Percentiles rank a stretch among this genome's conserved stretches.
Evolutionary conservation across 2,329 filamentous ascomycete genomes (phyloP).

Genomic region (Sporothrix inflata): DNA sequence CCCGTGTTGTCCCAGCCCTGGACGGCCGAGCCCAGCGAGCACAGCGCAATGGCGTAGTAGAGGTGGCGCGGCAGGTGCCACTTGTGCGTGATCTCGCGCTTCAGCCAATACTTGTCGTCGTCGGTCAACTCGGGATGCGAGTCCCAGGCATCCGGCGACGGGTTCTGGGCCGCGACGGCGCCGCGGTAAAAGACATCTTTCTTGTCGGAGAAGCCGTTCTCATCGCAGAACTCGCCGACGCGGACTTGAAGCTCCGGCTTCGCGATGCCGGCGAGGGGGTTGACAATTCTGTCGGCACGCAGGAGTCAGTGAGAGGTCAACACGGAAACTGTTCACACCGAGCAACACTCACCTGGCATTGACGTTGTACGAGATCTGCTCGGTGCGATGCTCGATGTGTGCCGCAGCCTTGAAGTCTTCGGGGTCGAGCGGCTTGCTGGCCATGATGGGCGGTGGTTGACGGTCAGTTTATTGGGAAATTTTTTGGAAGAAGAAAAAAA

Average conservation of each 20-base stretch:
- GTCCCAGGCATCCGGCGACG: conserved; percentile 56
- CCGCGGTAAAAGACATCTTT: conserved; percentile 61
- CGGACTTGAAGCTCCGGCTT: not conserved
- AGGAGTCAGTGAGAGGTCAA: not conserved
- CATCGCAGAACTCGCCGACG: conserved; percentile 22
- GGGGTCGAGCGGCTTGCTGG: not conserved
- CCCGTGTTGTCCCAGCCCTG: conserved; percentile 43
- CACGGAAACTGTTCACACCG: no score
- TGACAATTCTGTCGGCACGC: conserved; percentile 23
- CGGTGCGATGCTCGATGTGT: conserved; percentile 13
- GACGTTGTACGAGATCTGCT: conserved; percentile 17
- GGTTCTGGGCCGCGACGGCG: conserved; percentile 75
- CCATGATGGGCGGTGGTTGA: not conserved
- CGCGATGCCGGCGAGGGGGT: conserved; percentile 24
- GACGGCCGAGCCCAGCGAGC: conserved; percentile 49
- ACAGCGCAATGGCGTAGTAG: conserved; percentile 37
- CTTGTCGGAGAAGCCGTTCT: conserved; percentile 26
- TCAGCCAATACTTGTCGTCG: conserved; percentile 57
- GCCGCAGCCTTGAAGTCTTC: conserved; percentile 22
- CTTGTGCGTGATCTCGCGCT: conserved; percentile 51
- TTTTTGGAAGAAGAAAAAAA: not conserved
- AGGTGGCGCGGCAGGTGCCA: conserved; percentile 28
- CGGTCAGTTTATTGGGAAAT: not conserved
- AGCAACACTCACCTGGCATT: conserved; percentile 10
- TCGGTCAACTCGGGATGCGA: conserved; percentile 42